Base-by-base conservation (phyloP, 805 yeast species). In the Barnettozyma populi region DNA sequence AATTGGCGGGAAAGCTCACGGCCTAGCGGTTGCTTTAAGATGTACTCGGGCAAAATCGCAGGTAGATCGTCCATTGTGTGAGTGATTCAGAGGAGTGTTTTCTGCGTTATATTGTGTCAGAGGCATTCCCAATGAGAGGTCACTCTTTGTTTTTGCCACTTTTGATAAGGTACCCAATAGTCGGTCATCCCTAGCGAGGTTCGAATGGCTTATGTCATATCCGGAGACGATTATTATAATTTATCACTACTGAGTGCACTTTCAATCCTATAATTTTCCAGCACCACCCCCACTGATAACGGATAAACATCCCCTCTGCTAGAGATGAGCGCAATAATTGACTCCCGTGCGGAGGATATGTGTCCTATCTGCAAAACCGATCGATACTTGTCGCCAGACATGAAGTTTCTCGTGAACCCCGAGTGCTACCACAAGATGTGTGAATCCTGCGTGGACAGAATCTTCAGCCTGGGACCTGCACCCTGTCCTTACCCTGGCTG, bases 371-470 rank as follows among this genome's bases (percentile, higher is more conserved):
- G 99, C 74, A 89, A 92, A 68, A 89, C 97, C 41, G 96, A 92
- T 67, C 73, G 90, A 64, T 94, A 94, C 65, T 74, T 94, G 52
- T 88, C 96, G 40, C 98, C 98, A 23, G 89, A 90, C 57, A 86
- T 94, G 84, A 81, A 77, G 55, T 92, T 94, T 62, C 78, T 92
- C 47, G 90, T 94, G 54, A 94, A 94, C 59, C 96, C 98, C 0
- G 99, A 94, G 65, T 94, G 99, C 68, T 94, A 94, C 63, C 99
- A 94, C 64, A 92, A 89, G 72, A 92, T 94, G 66, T 94, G 99
- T 69, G 97, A 86, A 57, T 82, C 95, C 2, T 94, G 99, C 69
- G 98, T 92, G 38, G 98, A 94, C 66, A 77, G 99, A 54, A 90
- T 94, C 46, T 94, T 87, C 63, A 80, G 96, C 7, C 70, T 86